These are phyloP conservation scores for Inga leiocalycina DNA, from an alignment of 306 rosid species.

Conservation along the genomic window DNA sequence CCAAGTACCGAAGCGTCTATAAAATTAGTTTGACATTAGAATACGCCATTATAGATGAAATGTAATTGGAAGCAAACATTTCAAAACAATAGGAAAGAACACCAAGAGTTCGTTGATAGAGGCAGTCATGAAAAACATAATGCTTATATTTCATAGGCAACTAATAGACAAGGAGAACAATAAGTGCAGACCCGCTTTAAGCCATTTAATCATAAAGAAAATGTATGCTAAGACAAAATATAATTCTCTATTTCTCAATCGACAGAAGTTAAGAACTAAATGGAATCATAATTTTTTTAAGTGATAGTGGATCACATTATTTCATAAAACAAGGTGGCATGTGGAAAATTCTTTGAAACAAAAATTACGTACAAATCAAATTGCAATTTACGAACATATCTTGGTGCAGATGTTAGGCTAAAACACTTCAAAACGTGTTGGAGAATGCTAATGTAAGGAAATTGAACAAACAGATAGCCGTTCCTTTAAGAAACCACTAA, in stretches of 20 bases:
- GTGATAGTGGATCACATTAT: background rate
- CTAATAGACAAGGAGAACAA: too few species aligned
- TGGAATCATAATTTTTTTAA: background rate
- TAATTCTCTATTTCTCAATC: conserved; percentile 29
- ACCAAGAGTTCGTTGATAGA: conserved; percentile 13
- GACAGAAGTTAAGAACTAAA: conserved; percentile 6
- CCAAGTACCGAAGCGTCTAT: conserved; percentile 94
- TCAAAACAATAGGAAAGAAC: conserved; percentile 6
- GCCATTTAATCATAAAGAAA: conserved; percentile 20
- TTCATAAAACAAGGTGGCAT: conserved; percentile 14
- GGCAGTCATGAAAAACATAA: conserved; percentile 16
- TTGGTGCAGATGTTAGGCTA: background rate
- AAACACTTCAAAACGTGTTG: conserved; percentile 8
- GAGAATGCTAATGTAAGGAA: background rate
- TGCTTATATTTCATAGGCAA: conserved; percentile 14
- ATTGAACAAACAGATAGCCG: conserved; percentile 16
- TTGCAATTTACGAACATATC: background rate
- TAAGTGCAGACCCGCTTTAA: background rate
- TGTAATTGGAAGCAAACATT: conserved; percentile 14
- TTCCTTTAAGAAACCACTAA: conserved; percentile 24
- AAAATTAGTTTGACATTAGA: conserved; percentile 42
- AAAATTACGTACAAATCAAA: background rate
- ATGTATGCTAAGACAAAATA: conserved; percentile 27
- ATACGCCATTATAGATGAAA: conserved; percentile 9
- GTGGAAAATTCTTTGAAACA: background rate